phyloP scores from a whole-genome alignment of 768 basidiomycete species.

The Panaeolus cyanescens region DNA sequence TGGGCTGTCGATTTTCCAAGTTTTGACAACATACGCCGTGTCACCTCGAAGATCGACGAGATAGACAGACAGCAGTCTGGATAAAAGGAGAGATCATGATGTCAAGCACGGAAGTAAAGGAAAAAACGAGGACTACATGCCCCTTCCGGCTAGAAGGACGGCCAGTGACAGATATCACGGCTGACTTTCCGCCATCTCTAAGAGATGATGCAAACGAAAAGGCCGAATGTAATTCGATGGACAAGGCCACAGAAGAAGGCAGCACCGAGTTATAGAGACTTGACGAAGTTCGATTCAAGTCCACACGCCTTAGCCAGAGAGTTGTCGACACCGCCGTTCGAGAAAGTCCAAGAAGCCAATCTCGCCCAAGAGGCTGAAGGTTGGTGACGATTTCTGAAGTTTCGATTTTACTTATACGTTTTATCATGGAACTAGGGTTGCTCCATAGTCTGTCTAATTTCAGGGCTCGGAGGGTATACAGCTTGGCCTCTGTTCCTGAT shows the following conservation, averaged over 20 bases:
- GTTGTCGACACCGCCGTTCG: slow-evolving; percentile 29
- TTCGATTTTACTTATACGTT: slow-evolving; percentile 36
- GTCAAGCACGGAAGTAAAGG: not conserved
- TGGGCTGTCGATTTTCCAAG: slow-evolving; percentile 11
- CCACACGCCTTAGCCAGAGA: slow-evolving; percentile 45
- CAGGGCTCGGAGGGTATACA: slow-evolving; percentile 42
- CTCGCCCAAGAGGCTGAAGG: slow-evolving; percentile 49
- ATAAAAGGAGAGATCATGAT: not conserved
- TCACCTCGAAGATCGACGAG: slow-evolving; percentile 13
- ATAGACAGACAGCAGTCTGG: slow-evolving; percentile 14
- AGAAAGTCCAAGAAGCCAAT: slow-evolving; percentile 49
- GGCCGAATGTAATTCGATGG: slow-evolving; percentile 14
- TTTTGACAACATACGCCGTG: slow-evolving; percentile 10
- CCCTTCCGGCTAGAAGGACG: slow-evolving; percentile 15
- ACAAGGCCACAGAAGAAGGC: slow-evolving; percentile 28
- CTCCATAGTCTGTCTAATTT: slow-evolving; percentile 55
- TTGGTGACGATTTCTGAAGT: slow-evolving; percentile 41
- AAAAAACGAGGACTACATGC: slow-evolving; percentile 4
- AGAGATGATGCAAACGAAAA: slow-evolving; percentile 36
- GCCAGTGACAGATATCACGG: slow-evolving; percentile 23
- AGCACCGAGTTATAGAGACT: slow-evolving; percentile 15
- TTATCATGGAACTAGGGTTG: slow-evolving; percentile 33
- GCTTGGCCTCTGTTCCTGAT: slow-evolving; percentile 40
- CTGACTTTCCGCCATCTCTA: slow-evolving; percentile 19
- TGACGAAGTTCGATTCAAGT: slow-evolving; percentile 6